Evolutionary conservation across 1,284 basidiomycete genomes (phyloP).

Genomic region (Caloboletus firmus): DNA sequence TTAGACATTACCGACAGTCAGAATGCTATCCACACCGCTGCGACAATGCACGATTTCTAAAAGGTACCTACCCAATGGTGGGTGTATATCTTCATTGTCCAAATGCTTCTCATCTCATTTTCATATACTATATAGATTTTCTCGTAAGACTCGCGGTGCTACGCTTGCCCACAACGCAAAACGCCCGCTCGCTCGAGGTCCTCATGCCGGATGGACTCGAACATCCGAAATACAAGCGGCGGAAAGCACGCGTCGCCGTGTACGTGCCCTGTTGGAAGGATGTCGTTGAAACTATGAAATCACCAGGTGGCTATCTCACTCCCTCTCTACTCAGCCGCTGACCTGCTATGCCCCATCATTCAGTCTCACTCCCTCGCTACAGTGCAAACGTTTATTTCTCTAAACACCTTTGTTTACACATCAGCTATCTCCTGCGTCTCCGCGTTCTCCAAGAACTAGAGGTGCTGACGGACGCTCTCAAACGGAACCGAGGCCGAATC

Average conservation of each 20-base stretch:
- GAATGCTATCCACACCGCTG: constrained; percentile 67
- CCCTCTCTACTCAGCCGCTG: constrained; percentile 6
- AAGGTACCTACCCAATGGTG: constrained; percentile 58
- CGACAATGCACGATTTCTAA: constrained; percentile 54
- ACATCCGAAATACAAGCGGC: constrained; percentile 57
- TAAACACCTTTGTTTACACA: constrained; percentile 49
- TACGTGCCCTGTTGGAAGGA: constrained; percentile 61
- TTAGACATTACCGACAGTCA: constrained; percentile 45
- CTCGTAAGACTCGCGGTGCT: constrained; percentile 60
- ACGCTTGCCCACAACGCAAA: constrained; percentile 37
- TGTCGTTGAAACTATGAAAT: constrained; percentile 40
- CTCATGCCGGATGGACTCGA: constrained; percentile 68
- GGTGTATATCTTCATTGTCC: constrained; percentile 16
- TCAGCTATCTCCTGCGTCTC: constrained; percentile 63
- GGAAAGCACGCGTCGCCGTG: constrained; percentile 43
- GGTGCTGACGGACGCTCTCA: constrained; percentile 43
- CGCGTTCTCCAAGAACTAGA: constrained; percentile 73
- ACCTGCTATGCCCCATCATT: not conserved
- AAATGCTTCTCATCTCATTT: constrained; percentile 4
- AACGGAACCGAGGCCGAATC: not conserved
- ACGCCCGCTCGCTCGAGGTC: constrained; percentile 11
- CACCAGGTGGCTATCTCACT: constrained; percentile 32
- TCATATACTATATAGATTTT: constrained; percentile 49
- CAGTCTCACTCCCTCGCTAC: constrained; percentile 37
- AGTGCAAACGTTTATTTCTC: constrained; percentile 35